phyloP scores from a whole-genome alignment of 441 rosid genomes.

The Mallotus japonicus region DNA sequence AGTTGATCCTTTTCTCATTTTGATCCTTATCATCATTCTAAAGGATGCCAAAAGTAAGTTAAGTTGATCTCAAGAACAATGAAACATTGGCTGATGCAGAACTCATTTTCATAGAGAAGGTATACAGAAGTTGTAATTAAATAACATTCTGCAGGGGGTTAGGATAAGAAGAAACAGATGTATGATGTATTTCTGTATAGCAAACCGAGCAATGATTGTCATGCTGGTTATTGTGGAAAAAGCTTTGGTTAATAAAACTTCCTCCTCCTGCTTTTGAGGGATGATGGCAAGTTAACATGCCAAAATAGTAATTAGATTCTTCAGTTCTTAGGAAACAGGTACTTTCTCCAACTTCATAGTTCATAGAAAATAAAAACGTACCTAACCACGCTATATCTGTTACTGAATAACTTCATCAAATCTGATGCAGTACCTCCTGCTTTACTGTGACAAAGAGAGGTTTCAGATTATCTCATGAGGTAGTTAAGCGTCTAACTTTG shows the following conservation, averaged over 20 bases:
- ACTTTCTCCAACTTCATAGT: background rate
- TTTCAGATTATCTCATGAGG: background rate
- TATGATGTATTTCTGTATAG: background rate
- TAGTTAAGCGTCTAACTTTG: conserved; percentile 8
- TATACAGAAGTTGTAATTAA: no score
- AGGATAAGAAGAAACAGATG: background rate
- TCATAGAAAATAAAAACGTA: conserved; percentile 28
- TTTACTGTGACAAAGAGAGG: conserved; percentile 42
- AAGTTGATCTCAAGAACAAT: no score
- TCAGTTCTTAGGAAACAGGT: conserved; percentile 3
- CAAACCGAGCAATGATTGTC: background rate
- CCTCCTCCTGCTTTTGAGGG: background rate
- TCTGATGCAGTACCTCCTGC: conserved; percentile 68
- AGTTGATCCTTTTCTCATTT: no score
- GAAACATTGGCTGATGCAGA: no score
- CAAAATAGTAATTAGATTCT: background rate
- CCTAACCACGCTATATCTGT: conserved; percentile 77
- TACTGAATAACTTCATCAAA: conserved; percentile 79
- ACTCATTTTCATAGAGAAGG: no score
- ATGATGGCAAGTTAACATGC: background rate
- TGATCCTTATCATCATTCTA: no score
- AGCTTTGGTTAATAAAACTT: background rate
- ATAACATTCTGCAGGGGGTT: background rate
- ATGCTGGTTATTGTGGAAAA: background rate
- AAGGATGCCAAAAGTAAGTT: no score